Percentiles rank a stretch among this genome's conserved stretches.
phyloP scores from a whole-genome alignment of 2,329 filamentous ascomycete species.

The Zymoseptoria pseudotritici region DNA sequence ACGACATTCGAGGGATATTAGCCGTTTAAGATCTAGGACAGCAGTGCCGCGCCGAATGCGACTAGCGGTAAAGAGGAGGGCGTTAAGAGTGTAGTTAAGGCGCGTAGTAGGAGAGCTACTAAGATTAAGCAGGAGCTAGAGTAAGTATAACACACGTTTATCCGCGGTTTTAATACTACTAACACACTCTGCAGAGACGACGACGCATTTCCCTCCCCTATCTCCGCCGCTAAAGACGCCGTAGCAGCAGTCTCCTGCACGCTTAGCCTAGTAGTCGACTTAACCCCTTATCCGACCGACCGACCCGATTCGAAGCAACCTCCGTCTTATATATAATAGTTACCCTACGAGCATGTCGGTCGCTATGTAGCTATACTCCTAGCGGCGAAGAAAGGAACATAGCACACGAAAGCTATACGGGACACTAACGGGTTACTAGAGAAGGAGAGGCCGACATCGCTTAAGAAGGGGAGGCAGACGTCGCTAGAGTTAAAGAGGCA shows the following conservation, averaged over 20 bases:
- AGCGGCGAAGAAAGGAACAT: too few relatives aligned
- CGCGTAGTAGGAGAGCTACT: conserved; percentile 23
- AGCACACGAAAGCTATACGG: too few relatives aligned
- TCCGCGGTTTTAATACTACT: too few relatives aligned
- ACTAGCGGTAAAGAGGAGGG: conserved; percentile 21
- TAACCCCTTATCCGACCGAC: too few relatives aligned
- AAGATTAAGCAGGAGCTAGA: conserved; percentile 31
- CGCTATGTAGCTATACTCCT: too few relatives aligned
- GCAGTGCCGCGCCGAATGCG: conserved; percentile 14
- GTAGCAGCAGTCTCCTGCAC: conserved; percentile 10
- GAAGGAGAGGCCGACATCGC: too few relatives aligned
- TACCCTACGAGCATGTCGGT: too few relatives aligned
- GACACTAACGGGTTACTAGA: too few relatives aligned
- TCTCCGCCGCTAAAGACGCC: conserved; percentile 7
- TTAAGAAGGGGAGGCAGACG: too few relatives aligned
- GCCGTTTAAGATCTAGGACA: conserved; percentile 40
- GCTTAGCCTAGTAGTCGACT: background rate
- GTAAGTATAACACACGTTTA: conserved; percentile 16
- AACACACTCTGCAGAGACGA: conserved; percentile 13
- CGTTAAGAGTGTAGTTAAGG: conserved; percentile 26
- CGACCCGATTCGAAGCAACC: too few relatives aligned
- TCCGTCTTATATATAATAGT: too few relatives aligned
- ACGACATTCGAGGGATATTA: conserved; percentile 68
- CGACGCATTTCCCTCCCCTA: conserved; percentile 13
- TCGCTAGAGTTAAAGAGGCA: too few relatives aligned